Evolutionary conservation across 78 protist genomes (phyloP), one percentile per base, ranked within the genome.

Genomic region (Cyanophora paradoxa): DNA sequence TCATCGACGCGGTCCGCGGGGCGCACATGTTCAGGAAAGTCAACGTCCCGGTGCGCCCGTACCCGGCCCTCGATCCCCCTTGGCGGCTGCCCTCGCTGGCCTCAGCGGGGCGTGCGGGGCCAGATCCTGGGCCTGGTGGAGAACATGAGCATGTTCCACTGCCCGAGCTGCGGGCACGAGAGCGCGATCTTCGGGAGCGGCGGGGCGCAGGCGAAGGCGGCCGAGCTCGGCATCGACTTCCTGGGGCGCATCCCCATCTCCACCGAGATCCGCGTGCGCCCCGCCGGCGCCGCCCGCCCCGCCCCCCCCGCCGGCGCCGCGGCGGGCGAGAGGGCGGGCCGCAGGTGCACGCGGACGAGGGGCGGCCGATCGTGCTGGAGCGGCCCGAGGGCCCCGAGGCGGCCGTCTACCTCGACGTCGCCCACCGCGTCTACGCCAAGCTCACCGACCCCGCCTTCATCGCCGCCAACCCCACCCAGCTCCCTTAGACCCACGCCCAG

Each of bases 111-210:
- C n/a, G n/a, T n/a, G n/a, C n/a, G n/a, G n/a, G n/a, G n/a, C n/a
- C n/a, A 87, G 87, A 65, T 90, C 14, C 37, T 92, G 31, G 97
- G 97, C 24, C 31, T 93, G 1, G 88, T 93, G 17, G 94, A 93
- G 70, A 93, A 93, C 83, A 93, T 93, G 97, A 78, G 88, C 42
- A 62, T 77, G 59, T 84, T 74, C 48, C 20, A 59, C 28, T 90
- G 97, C 58, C 82, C 85, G 34, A 72, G 80, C n/a, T 92, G 96
- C 68, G 52, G 50, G 0, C 57, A 88, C 13, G 50, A 31, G 36
- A 44, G 66, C 31, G 81, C 82, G 76, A 78, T 92, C 11, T 92
- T 92, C 69, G 93, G 96, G 22, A 50, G 77, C 16, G 85, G 66
- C 31, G 92, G 87, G 11, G 90, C 88, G 14, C 52, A 41, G 26